Evolutionary conservation across 345 rosid genomes (phyloP).

Genomic region (Hevea brasiliensis): DNA sequence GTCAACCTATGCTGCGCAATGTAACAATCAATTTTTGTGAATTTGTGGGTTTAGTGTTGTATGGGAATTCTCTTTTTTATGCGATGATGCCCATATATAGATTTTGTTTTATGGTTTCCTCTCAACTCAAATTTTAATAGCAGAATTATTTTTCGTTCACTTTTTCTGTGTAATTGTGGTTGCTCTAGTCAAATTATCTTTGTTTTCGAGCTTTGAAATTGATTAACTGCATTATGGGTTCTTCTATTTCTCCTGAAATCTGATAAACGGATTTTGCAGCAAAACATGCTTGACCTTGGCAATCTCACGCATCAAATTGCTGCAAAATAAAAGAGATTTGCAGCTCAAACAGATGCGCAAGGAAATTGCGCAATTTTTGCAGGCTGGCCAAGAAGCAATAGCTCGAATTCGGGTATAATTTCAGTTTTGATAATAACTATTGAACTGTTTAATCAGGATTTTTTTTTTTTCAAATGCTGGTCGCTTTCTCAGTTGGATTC

Average conservation of each 20-base stretch:
- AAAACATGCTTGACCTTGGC: slow-evolving; percentile 79
- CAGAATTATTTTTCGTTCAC: not conserved
- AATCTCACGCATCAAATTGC: slow-evolving; percentile 77
- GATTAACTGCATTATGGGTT: not conserved
- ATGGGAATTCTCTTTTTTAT: not conserved
- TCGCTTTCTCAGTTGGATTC: too few species aligned
- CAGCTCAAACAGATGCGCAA: slow-evolving; percentile 88
- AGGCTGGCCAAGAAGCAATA: slow-evolving; percentile 90
- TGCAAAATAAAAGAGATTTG: slow-evolving; percentile 90
- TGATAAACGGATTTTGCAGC: slow-evolving; percentile 42
- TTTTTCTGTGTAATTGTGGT: not conserved
- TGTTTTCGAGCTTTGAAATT: not conserved
- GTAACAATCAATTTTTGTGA: not conserved
- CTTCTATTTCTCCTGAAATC: too few species aligned
- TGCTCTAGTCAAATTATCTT: not conserved
- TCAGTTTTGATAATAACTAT: slow-evolving; percentile 5
- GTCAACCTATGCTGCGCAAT: not conserved
- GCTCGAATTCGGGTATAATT: slow-evolving; percentile 79
- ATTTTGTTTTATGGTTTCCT: slow-evolving; percentile 14
- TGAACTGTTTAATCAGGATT: not conserved
- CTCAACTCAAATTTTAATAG: not conserved
- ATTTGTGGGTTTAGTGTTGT: not conserved
- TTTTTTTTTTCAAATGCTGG: slow-evolving; percentile 10
- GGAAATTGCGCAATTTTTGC: slow-evolving; percentile 91
- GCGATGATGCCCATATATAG: not conserved